phyloP scores from a whole-genome alignment of 1,284 basidiomycete species.

The Cystobasidium slooffiae region DNA sequence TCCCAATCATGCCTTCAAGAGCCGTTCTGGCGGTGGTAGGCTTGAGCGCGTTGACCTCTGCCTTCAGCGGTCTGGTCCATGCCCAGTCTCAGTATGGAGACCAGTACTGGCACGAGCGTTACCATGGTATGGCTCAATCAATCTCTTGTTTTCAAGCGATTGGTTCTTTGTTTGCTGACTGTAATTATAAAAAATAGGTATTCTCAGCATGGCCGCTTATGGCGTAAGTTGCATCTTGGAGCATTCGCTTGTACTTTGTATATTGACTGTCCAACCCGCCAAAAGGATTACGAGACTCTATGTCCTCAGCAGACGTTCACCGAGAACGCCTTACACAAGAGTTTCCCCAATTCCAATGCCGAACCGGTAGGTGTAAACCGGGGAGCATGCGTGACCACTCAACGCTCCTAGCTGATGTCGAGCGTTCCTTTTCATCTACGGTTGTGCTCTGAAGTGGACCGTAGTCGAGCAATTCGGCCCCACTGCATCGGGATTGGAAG shows the following conservation, averaged over 20 bases:
- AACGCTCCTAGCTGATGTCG: neutral
- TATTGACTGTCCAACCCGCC: neutral
- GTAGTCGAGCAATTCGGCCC: slow-evolving; percentile 49
- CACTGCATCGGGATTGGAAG: slow-evolving; percentile 46
- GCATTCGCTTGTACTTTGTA: neutral
- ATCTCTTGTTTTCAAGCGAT: neutral
- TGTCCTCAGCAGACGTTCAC: slow-evolving; percentile 50
- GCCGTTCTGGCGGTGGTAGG: neutral
- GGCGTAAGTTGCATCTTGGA: slow-evolving; percentile 4
- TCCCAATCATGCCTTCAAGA: slow-evolving; percentile 1
- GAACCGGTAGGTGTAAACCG: slow-evolving; percentile 26
- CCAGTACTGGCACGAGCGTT: slow-evolving; percentile 46
- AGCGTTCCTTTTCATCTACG: too few relatives aligned
- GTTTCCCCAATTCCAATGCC: slow-evolving; percentile 47
- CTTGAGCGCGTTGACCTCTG: neutral
- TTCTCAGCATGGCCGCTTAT: slow-evolving; percentile 51
- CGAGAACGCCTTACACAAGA: slow-evolving; percentile 17
- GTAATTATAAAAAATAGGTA: neutral
- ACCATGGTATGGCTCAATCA: slow-evolving; percentile 38
- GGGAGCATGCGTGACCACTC: neutral
- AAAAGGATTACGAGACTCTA: slow-evolving; percentile 43
- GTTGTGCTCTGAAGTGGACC: slow-evolving; percentile 43
- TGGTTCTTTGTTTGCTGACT: neutral
- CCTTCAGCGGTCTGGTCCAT: neutral
- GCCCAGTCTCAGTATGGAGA: slow-evolving; percentile 23